phyloP scores from a whole-genome alignment of 1,284 basidiomycete species.

The Cryptococcus amylolentus region DNA sequence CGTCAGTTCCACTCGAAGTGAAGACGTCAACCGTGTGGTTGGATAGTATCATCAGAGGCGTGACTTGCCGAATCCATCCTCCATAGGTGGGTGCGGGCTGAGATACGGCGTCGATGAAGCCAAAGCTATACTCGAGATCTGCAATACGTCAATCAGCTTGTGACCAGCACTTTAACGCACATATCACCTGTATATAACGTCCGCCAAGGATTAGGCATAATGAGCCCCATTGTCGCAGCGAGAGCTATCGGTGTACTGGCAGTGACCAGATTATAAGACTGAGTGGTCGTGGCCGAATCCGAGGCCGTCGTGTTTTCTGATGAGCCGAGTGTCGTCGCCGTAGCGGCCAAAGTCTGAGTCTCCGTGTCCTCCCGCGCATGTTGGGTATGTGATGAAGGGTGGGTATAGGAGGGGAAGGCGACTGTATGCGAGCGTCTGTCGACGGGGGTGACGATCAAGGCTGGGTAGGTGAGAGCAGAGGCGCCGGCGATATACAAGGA shows the following conservation, averaged over 20 bases:
- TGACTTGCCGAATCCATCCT: conserved; percentile 42
- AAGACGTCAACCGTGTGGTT: conserved; percentile 39
- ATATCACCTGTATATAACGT: conserved; percentile 32
- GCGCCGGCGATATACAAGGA: no score
- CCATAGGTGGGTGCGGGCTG: conserved; percentile 35
- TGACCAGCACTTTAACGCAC: neutral
- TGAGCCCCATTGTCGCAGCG: conserved; percentile 39
- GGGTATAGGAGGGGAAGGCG: no score
- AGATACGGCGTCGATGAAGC: conserved; percentile 42
- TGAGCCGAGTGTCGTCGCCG: no score
- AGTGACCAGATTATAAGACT: conserved; percentile 6
- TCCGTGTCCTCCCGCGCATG: no score
- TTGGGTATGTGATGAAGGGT: no score
- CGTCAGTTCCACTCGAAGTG: conserved; percentile 23
- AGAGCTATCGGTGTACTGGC: conserved; percentile 28
- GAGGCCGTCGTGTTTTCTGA: neutral
- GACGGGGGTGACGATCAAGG: no score
- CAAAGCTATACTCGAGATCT: conserved; percentile 43
- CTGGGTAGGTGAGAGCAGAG: no score
- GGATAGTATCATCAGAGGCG: conserved; percentile 38
- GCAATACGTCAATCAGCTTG: conserved; percentile 3
- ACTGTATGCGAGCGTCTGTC: no score
- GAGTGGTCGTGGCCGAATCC: neutral
- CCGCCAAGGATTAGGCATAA: conserved; percentile 45
- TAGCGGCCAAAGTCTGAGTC: no score